phyloP scores from a whole-genome alignment of 192 early-diverging fungal species.

The Phycomyces blakesleeanus region DNA sequence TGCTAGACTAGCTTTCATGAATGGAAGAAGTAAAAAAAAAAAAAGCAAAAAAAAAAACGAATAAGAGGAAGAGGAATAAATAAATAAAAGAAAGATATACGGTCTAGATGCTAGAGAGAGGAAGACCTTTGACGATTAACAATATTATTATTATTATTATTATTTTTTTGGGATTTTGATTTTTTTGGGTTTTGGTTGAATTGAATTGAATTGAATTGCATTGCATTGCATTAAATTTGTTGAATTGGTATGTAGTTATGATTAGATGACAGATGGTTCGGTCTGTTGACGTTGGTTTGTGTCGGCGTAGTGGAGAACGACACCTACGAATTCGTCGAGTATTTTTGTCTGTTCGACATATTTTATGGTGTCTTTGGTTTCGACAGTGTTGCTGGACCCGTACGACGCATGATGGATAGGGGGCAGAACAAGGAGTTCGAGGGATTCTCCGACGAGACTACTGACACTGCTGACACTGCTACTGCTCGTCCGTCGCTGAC shows the following conservation, averaged over 20 bases:
- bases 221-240: too few relatives aligned
- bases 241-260: background rate
- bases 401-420: conserved; percentile 14
- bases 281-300: background rate
- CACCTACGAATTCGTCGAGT: conserved; percentile 22
- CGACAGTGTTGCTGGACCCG: conserved; percentile 5
- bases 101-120: too few relatives aligned
- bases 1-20: too few relatives aligned
- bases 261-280: conserved; percentile 1
- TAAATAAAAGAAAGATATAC: too few relatives aligned
- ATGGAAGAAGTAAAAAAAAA: too few relatives aligned
- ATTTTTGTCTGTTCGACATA: conserved; percentile 21
- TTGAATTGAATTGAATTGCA: too few relatives aligned
- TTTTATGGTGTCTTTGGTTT: conserved; percentile 16
- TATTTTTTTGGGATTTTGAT: too few relatives aligned
- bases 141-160: too few relatives aligned
- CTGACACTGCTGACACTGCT: conserved; percentile 22
- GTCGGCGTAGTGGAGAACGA: conserved; percentile 20
- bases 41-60: too few relatives aligned
- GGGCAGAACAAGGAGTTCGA: conserved; percentile 8
- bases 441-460: conserved; percentile 7
- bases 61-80: too few relatives aligned
- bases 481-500: conserved; percentile 19
- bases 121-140: too few relatives aligned
- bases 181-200: too few relatives aligned